Conservation (phyloP, 2,329 filamentous ascomycete genomes). For the Malbranchea zuffiana region DNA sequence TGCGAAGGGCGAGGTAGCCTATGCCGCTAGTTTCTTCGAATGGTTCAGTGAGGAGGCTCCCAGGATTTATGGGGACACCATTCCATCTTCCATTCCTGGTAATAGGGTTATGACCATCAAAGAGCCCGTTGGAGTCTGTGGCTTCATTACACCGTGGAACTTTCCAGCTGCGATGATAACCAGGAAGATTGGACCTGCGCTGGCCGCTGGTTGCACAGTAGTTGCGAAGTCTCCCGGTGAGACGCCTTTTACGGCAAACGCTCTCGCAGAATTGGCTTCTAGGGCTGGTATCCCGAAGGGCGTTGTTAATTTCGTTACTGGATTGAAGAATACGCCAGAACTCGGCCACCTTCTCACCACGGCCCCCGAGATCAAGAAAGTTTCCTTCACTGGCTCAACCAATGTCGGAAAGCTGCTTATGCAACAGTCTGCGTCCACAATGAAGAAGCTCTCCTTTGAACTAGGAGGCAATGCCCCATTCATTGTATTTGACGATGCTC, state of each 20-base stretch:
- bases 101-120: conserved; percentile 54
- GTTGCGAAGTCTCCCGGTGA: conserved; percentile 86
- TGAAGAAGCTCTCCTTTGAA: conserved; percentile 83
- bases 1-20: conserved; percentile 48
- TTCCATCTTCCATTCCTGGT: conserved; percentile 47
- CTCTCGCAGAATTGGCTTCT: conserved; percentile 72
- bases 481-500: conserved; percentile 85
- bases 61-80: conserved; percentile 49
- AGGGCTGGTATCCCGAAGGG: conserved; percentile 83
- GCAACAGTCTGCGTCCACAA: conserved; percentile 72
- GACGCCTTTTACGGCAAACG: conserved; percentile 83
- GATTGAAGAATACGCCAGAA: conserved; percentile 64
- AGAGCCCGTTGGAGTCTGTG: conserved; percentile 57
- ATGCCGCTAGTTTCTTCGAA: conserved; percentile 50
- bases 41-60: conserved; percentile 56
- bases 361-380: conserved; percentile 66
- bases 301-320: conserved; percentile 80
- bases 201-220: conserved; percentile 91
- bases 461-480: conserved; percentile 92
- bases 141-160: conserved; percentile 58
- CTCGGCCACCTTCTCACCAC: conserved; percentile 70
- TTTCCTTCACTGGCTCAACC: conserved; percentile 80
- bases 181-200: conserved; percentile 43
- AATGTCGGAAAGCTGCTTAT: conserved; percentile 65
- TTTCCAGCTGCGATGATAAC: conserved; percentile 48